These are phyloP conservation scores for Citrullus amarus DNA, from an alignment of 306 rosid species.

Conservation along the genomic window DNA sequence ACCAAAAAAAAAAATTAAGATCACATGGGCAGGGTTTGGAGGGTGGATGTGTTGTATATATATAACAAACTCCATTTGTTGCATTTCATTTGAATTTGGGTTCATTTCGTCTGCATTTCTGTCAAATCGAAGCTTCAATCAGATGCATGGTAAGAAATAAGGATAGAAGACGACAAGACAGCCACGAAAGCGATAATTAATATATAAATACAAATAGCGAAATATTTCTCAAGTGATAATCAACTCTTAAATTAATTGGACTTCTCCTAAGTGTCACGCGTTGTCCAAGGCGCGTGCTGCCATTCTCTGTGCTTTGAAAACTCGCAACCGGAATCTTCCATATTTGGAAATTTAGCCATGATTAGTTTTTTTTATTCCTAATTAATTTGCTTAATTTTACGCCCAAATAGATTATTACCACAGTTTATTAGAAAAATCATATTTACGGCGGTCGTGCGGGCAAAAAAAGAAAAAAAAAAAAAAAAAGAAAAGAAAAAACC, in stretches of 20 bases:
- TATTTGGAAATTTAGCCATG: not conserved
- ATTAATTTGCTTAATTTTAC: not conserved
- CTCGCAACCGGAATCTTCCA: not conserved
- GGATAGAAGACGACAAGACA: constrained; percentile 3
- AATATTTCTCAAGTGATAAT: not conserved
- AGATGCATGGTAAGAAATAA: not conserved
- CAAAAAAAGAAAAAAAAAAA: not conserved
- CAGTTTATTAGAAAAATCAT: not conserved
- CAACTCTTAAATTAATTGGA: not conserved
- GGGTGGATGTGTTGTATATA: constrained; percentile 23
- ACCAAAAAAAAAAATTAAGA: not conserved
- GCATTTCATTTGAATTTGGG: constrained; percentile 74
- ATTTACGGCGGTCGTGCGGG: not conserved
- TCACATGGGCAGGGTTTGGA: not conserved
- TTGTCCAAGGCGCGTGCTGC: not conserved
- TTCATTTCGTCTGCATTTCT: constrained; percentile 64
- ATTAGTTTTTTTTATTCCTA: not conserved
- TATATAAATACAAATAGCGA: not conserved
- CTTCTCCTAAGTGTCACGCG: not conserved
- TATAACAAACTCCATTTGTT: constrained; percentile 25
- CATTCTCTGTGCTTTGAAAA: not conserved
- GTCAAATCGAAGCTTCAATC: not conserved
- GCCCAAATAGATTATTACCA: not conserved
- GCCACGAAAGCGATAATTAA: not conserved
- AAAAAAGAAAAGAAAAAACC: not conserved